Evolutionary conservation across 2,329 filamentous ascomycete species (phyloP), one percentile per base, ranked within the genome.

Genomic region (Davidsoniella neocaledoniae): DNA sequence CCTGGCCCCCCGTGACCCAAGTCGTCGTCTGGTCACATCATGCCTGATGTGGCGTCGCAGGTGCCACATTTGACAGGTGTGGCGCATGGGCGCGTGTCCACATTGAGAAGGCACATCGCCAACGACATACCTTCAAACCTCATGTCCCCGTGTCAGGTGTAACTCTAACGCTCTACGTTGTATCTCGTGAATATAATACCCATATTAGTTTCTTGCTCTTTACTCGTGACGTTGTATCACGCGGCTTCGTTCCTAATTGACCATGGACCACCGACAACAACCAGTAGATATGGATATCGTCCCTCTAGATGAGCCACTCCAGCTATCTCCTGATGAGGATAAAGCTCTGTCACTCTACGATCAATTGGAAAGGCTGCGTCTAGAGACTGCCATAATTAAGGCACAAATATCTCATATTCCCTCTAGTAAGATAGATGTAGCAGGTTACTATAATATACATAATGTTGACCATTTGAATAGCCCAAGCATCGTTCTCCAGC

Each of bases 341-440:
- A 71, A 71, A 55, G 72, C 82, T 25, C 68, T 91, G 36, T 71
- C 77, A 39, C 71, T 88, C 45, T 83, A 86, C 63, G 79, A 87
- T 61, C 73, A 74, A 56, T 67, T 86, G 23, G 77, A 81, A 58
- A 77, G 84, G 60, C 69, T 88, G 42, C 76, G 79, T 58, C 66
- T 90, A 19, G 81, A 91, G 64, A 75, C 79, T 50, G 79, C 79
- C 37, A 69, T 91, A 38, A 64, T 87, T 10, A 70, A 65, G 42
- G 72, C 72, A n/a, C 52, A 54, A 16, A 48, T 49, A 36, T 29
- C 46, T 14, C 38, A 44, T 55, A 56, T 6, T 61, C 41, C 44
- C 12, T 37, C 25, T 42, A 10, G 52, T 53, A 47, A 53, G 52
- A 29, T 16, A 39, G 17, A 37, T 48, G 21, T 42, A 14, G 4